Base-by-base conservation (phyloP, 371 early-diverging fungal species). In the Mucor lusitanicus region DNA sequence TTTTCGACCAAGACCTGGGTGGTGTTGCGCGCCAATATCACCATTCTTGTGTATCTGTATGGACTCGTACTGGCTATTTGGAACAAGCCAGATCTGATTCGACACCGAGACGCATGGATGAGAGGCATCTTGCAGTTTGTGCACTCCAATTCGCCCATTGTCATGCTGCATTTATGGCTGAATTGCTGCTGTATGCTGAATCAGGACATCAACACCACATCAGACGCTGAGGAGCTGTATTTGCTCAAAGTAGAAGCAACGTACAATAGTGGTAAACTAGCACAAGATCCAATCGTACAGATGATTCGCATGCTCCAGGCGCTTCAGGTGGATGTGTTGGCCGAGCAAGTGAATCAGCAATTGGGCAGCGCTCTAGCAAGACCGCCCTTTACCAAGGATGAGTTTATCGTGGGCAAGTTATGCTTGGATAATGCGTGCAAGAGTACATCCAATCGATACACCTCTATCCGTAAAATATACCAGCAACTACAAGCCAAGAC, bases 11-110 rank as follows among this genome's bases (percentile, higher is more conserved):
- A 46, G 4, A 81, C 79, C 0, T 81, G 81, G 81, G 39, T 50
- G 0, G 56, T 40, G 9, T 32, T 81, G 7, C 65, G 71, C 27
- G n/a, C 65, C 17, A 76, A 78, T 30, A 64, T 53, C 15, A 69
- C 72, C 0, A 68, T 81, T 35, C 68, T 78, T 11, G 62, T 78
- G 1, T 78, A 76, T 37, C 46, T 81, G 3, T 81, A 81, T 46
- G 79, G 79, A 0, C 54, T 81, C 33, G 73, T 73, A 0, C 44
- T 81, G n/a, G 74, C 75, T 0, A 19, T 68, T n/a, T 61, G 42
- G 3, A 66, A 65, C 12, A 57, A 69, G 17, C 65, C 53, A n/a
- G 70, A 67, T 0, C 27, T 23, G 3, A 33, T 28, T 11, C 23
- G 55, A 21, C 21, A 48, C 3, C 39, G 61, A 9, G 37, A 56